These are phyloP conservation scores for Cordyceps fumosorosea DNA, from an alignment of 2,329 filamentous ascomycete genomes.

Conservation along the genomic window DNA sequence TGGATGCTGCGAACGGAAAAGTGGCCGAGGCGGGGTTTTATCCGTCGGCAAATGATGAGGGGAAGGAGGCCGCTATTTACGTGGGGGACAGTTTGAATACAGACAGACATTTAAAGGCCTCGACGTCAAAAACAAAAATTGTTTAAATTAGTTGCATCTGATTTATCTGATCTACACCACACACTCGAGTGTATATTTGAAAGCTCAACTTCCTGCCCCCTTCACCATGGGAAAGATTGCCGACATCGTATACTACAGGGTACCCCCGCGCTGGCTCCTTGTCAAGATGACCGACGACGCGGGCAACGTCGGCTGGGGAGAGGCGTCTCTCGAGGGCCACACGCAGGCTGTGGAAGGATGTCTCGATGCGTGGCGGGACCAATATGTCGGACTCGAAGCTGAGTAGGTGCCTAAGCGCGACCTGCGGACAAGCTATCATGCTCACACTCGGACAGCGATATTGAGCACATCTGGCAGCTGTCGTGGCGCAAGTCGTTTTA, in stretches of 20 bases:
- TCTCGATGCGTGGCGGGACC: constrained; percentile 57
- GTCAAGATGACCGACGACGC: constrained; percentile 67
- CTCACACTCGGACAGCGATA: constrained; percentile 45
- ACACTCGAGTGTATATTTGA: no score
- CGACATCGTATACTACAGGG: constrained; percentile 64
- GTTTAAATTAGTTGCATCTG: no score
- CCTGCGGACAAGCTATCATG: not conserved
- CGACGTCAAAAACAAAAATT: no score
- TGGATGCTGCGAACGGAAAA: no score
- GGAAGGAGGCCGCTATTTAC: no score
- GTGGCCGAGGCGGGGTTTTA: no score
- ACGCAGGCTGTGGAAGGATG: constrained; percentile 68
- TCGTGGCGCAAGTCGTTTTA: constrained; percentile 69
- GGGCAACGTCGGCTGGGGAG: constrained; percentile 64
- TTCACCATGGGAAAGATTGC: constrained; percentile 27
- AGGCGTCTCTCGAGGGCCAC: constrained; percentile 68
- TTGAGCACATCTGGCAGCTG: constrained; percentile 75
- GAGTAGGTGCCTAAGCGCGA: constrained; percentile 43
- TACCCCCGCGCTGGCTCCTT: constrained; percentile 70
- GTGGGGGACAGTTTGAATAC: no score
- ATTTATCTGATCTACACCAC: no score
- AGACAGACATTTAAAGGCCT: no score
- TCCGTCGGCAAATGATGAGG: no score
- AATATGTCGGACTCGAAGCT: constrained; percentile 61
- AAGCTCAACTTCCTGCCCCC: no score